phyloP scores from a whole-genome alignment of 202 grass and related monocot species.

The Carex sylvatica region DNA sequence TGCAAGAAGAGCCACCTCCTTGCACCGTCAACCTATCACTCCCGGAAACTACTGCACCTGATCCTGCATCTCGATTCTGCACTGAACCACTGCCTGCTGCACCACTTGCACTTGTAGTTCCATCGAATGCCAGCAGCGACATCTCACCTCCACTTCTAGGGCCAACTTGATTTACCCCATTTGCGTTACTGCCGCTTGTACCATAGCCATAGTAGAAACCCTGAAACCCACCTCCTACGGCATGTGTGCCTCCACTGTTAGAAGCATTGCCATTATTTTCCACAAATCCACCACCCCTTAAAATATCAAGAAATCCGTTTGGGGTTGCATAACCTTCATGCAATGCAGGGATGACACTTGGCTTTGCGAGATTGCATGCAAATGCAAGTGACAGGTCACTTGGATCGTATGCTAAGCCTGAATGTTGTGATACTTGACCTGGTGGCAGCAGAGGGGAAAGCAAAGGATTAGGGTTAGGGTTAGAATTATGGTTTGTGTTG shows the following conservation, averaged over 20 bases:
- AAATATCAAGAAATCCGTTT: slow-evolving; percentile 29
- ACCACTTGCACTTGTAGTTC: slow-evolving; percentile 1
- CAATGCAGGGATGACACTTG: slow-evolving; percentile 7
- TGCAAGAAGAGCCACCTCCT: slow-evolving; percentile 18
- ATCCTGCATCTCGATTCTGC: neutral
- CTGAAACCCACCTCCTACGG: slow-evolving; percentile 4
- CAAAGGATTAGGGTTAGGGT: slow-evolving; percentile 27
- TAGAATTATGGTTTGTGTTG: slow-evolving; percentile 19
- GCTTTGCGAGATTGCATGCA: slow-evolving; percentile 31
- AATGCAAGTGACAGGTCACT: slow-evolving; percentile 30
- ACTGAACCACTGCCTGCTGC: neutral
- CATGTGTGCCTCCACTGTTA: neutral
- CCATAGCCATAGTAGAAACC: slow-evolving; percentile 32
- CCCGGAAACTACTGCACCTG: neutral
- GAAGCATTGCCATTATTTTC: slow-evolving; percentile 10
- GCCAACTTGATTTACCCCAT: neutral
- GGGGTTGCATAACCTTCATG: slow-evolving; percentile 6
- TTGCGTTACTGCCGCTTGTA: neutral
- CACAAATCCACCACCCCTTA: slow-evolving; percentile 27
- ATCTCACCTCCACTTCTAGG: neutral
- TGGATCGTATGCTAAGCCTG: slow-evolving; percentile 13
- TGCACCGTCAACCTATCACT: slow-evolving; percentile 18
- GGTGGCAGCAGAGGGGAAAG: slow-evolving; percentile 15
- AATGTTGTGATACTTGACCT: neutral
- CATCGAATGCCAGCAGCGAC: slow-evolving; percentile 17